Conservation (phyloP, 495 filamentous ascomycete species). For the Penicillium riverlandense region DNA sequence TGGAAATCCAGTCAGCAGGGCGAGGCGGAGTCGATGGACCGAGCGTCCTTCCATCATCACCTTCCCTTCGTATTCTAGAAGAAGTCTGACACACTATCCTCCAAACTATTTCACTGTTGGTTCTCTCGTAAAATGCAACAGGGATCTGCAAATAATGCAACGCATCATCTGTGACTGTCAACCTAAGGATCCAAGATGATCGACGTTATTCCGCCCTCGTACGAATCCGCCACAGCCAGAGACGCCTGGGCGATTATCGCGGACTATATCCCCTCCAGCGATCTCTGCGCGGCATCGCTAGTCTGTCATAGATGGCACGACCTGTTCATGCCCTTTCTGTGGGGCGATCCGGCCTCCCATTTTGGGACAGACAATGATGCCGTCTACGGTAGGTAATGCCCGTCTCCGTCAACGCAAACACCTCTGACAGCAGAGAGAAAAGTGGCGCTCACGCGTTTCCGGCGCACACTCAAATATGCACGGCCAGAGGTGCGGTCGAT, state of each 20-base stretch:
- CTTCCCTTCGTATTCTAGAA: no score
- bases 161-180: no score
- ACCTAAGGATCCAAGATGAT: conserved; percentile 13
- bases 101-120: no score
- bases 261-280: conserved; percentile 50
- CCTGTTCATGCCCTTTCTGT: conserved; percentile 54
- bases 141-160: no score
- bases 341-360: conserved; percentile 60
- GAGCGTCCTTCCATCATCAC: background rate
- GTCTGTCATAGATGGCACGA: conserved; percentile 53
- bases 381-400: conserved; percentile 43
- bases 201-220: conserved; percentile 54
- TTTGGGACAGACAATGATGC: conserved; percentile 58
- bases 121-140: no score
- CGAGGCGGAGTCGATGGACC: conserved; percentile 8
- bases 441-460: conserved; percentile 59
- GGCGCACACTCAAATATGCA: conserved; percentile 49
- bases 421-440: background rate
- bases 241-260: conserved; percentile 58
- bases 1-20: background rate
- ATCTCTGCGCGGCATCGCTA: conserved; percentile 51
- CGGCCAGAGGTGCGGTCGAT: conserved; percentile 46
- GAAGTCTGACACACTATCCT: no score
- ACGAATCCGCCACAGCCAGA: conserved; percentile 49
- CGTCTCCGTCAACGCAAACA: background rate